phyloP scores from a whole-genome alignment of 257 asterid species.

The Solanum chiquidenum region DNA sequence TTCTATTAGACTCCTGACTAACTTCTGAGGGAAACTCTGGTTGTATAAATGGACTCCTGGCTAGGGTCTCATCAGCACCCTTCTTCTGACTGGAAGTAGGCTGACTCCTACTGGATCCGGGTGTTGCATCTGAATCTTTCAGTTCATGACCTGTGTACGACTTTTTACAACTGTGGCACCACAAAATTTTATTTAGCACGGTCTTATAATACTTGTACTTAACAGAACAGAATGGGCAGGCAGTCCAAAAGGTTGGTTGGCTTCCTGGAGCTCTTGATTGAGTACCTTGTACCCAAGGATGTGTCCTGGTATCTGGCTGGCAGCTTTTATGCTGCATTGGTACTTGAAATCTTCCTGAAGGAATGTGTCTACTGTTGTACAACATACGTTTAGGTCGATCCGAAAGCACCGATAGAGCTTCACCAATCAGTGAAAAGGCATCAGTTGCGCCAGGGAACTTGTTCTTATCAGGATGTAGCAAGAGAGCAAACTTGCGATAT shows the following conservation, averaged over 20 bases:
- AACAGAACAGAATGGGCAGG: constrained; percentile 20
- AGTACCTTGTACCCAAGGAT: constrained; percentile 18
- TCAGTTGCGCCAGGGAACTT: constrained; percentile 43
- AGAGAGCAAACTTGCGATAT: constrained; percentile 36
- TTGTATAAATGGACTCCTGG: neutral
- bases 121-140: constrained; percentile 6
- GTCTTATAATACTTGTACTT: constrained; percentile 13
- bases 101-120: neutral
- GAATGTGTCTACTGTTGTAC: constrained; percentile 14
- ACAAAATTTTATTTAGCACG: constrained; percentile 2
- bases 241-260: constrained; percentile 31
- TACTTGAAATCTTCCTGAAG: constrained; percentile 11
- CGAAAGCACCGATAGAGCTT: constrained; percentile 36
- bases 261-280: constrained; percentile 1
- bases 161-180: constrained; percentile 18
- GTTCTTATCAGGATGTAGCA: constrained; percentile 60
- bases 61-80: neutral
- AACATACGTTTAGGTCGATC: constrained; percentile 15
- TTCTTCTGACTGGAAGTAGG: neutral
- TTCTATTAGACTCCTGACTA: neutral
- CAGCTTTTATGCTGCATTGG: constrained; percentile 7
- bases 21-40: constrained; percentile 3
- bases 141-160: constrained; percentile 9
- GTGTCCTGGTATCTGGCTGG: constrained; percentile 13
- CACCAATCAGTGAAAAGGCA: constrained; percentile 41